Evolutionary conservation across 2,329 filamentous ascomycete species (phyloP).

Genomic region (Ramularia endophylla): DNA sequence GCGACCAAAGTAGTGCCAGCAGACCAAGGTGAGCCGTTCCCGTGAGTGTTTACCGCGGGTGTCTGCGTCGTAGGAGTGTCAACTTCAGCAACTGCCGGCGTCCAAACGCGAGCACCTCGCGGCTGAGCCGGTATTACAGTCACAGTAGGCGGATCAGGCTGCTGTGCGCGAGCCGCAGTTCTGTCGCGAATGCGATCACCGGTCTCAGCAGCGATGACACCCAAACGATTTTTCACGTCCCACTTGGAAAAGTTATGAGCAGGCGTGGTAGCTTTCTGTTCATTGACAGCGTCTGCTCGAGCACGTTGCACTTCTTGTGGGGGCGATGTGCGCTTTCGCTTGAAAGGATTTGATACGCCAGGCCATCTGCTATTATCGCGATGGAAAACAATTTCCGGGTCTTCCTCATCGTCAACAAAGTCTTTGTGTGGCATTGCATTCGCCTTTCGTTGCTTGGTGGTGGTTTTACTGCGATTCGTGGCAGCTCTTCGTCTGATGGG

Average conservation of each 20-base stretch:
- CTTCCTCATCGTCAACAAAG: slow-evolving; percentile 20
- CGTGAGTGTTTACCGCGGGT: slow-evolving; percentile 4
- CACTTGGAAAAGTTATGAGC: slow-evolving; percentile 40
- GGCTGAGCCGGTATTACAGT: slow-evolving; percentile 57
- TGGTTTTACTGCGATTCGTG: slow-evolving; percentile 9
- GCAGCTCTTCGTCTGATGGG: slow-evolving; percentile 26
- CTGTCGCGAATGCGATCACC: slow-evolving; percentile 39
- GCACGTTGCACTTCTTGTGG: slow-evolving; percentile 56
- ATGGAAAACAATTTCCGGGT: slow-evolving; percentile 23
- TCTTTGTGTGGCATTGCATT: slow-evolving; percentile 16
- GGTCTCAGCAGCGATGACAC: slow-evolving; percentile 44
- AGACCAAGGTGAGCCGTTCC: not conserved
- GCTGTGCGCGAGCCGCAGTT: slow-evolving; percentile 30
- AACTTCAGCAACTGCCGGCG: slow-evolving; percentile 30
- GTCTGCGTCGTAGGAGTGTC: slow-evolving; percentile 6
- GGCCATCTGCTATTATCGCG: slow-evolving; percentile 40
- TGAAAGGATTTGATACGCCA: slow-evolving; percentile 52
- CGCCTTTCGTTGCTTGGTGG: not conserved
- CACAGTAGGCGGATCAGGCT: slow-evolving; percentile 46
- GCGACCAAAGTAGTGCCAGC: no score
- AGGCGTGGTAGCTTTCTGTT: slow-evolving; percentile 28
- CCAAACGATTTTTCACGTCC: slow-evolving; percentile 41
- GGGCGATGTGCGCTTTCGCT: slow-evolving; percentile 51
- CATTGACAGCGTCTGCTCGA: slow-evolving; percentile 15
- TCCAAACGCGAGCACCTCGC: slow-evolving; percentile 50